phyloP scores from a whole-genome alignment of 2,329 filamentous ascomycete genomes.

The Neonectria hederae region DNA sequence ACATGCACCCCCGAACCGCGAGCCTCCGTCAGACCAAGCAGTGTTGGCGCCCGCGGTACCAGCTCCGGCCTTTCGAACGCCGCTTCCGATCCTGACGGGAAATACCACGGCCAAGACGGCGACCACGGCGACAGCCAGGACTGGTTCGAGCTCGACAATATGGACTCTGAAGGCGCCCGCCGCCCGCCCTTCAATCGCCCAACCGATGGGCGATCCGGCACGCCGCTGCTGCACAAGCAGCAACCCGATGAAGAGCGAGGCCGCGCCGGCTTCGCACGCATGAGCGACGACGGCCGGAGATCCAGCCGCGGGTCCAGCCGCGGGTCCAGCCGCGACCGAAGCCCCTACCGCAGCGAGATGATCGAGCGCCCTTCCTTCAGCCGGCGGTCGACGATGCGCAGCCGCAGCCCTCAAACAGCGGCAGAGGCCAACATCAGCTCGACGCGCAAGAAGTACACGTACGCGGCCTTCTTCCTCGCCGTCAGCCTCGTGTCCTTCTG shows the following conservation, averaged over 20 bases:
- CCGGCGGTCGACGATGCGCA: slow-evolving; percentile 74
- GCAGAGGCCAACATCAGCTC: slow-evolving; percentile 47
- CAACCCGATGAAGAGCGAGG: slow-evolving; percentile 44
- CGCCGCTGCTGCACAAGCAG: slow-evolving; percentile 53
- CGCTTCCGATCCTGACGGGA: slow-evolving; percentile 43
- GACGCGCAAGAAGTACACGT: slow-evolving; percentile 84
- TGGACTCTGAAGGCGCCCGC: slow-evolving; percentile 52
- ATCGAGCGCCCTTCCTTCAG: slow-evolving; percentile 43
- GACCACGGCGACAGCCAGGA: slow-evolving; percentile 46
- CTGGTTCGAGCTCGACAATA: slow-evolving; percentile 45
- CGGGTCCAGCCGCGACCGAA: slow-evolving; percentile 37
- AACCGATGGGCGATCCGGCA: slow-evolving; percentile 55
- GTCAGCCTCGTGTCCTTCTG: slow-evolving; percentile 89
- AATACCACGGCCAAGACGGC: slow-evolving; percentile 41
- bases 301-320: slow-evolving; percentile 31
- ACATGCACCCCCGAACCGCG: slow-evolving; percentile 41
- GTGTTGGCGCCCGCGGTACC: slow-evolving; percentile 39
- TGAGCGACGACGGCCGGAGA: slow-evolving; percentile 27
- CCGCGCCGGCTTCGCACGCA: slow-evolving; percentile 30
- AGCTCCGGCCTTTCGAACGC: slow-evolving; percentile 37
- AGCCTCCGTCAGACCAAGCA: slow-evolving; percentile 36
- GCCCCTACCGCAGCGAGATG: slow-evolving; percentile 42
- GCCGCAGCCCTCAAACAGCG: slow-evolving; percentile 72
- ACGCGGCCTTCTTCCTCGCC: slow-evolving; percentile 84
- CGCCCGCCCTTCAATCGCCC: slow-evolving; percentile 59